Conservation (phyloP, 805 yeast species). For the Aciculoconidium aculeatum region DNA sequence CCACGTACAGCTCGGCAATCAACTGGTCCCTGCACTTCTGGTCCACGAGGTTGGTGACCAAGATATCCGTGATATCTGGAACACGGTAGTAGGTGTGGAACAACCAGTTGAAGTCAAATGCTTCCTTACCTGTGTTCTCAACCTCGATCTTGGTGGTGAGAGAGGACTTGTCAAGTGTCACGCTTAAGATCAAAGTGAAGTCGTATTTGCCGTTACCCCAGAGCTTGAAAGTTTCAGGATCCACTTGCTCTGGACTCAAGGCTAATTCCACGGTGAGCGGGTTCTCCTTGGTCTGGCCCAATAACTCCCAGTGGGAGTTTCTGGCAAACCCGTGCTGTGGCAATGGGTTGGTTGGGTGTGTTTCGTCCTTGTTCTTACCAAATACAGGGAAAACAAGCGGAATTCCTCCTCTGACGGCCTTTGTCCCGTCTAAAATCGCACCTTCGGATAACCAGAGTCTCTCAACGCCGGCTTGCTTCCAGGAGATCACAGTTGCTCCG, state of each 20-base stretch:
- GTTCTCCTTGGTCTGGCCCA: constrained; percentile 70
- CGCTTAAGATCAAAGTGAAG: constrained; percentile 43
- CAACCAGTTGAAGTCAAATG: constrained; percentile 86
- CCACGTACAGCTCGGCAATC: constrained; percentile 52
- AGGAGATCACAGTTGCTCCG: constrained; percentile 86
- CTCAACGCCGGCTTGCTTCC: constrained; percentile 66
- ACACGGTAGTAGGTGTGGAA: constrained; percentile 86
- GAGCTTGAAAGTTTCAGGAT: constrained; percentile 47
- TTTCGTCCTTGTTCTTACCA: constrained; percentile 58
- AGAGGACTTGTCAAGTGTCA: constrained; percentile 41
- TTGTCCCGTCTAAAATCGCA: constrained; percentile 85
- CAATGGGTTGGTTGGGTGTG: constrained; percentile 53
- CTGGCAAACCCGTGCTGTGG: constrained; percentile 98
- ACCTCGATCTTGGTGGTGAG: constrained; percentile 71
- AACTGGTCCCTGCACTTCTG: constrained; percentile 73
- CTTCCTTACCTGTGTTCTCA: constrained; percentile 56
- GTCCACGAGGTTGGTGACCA: constrained; percentile 75
- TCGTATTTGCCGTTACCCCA: constrained; percentile 56
- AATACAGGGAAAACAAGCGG: constrained; percentile 94
- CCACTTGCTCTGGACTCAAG: constrained; percentile 77
- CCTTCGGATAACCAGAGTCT: constrained; percentile 76
- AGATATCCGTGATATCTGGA: constrained; percentile 69
- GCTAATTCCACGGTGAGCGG: constrained; percentile 83
- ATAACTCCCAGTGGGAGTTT: constrained; percentile 84
- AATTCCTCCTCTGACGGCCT: constrained; percentile 95